These are phyloP conservation scores for Diplodia scrobiculata DNA, from an alignment of 2,329 filamentous ascomycete species.

Conservation along the genomic window DNA sequence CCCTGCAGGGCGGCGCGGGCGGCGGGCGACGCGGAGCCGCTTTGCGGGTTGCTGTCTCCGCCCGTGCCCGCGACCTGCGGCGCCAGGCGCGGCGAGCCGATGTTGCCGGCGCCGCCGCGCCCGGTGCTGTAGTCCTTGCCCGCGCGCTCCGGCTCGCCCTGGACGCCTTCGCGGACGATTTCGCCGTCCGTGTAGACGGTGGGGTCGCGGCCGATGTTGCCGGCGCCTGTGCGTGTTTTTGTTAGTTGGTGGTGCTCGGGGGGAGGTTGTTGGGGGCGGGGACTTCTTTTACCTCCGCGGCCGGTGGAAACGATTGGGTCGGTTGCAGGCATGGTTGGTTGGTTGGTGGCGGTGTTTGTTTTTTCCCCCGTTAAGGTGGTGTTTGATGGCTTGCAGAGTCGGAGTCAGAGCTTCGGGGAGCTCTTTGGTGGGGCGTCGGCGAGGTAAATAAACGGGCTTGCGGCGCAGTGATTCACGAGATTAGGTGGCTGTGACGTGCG, in stretches of 20 bases:
- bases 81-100: conserved; percentile 32
- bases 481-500: conserved; percentile 13
- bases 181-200: conserved; percentile 43
- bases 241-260: not conserved
- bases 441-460: not conserved
- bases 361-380: not conserved
- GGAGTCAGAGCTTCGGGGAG: not conserved
- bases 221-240: conserved; percentile 47
- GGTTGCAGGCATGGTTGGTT: conserved; percentile 13
- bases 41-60: too few relatives aligned
- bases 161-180: conserved; percentile 43
- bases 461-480: conserved; percentile 5
- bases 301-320: conserved; percentile 53
- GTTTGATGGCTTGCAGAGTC: not conserved
- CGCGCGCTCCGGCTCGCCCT: conserved; percentile 35
- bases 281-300: conserved; percentile 50
- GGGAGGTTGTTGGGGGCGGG: not conserved
- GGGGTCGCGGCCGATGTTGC: conserved; percentile 55
- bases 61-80: not conserved
- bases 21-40: too few relatives aligned
- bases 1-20: conserved; percentile 28
- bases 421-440: not conserved
- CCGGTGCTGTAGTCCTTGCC: conserved; percentile 37
- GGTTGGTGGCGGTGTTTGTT: not conserved
- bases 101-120: conserved; percentile 39